Evolutionary conservation across 805 yeast genomes (phyloP).

Genomic region (Kazachstania bromeliacearum): DNA sequence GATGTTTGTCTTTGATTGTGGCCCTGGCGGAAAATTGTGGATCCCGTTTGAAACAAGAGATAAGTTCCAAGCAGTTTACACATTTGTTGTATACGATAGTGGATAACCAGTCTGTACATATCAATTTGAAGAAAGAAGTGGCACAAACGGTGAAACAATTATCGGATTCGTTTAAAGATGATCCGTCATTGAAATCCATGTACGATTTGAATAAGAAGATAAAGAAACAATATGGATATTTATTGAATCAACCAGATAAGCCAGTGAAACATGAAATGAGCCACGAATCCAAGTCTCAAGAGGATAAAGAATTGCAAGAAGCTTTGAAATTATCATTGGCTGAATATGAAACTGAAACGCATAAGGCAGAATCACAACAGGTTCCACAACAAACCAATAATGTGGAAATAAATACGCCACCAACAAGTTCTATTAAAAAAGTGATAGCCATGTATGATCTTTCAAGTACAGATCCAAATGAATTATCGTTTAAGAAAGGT

Average conservation of each 20-base stretch:
- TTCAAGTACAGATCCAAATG: slow-evolving; percentile 71
- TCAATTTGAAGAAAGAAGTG: slow-evolving; percentile 53
- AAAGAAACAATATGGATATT: slow-evolving; percentile 33
- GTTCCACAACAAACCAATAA: slow-evolving; percentile 7
- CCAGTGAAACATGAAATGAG: slow-evolving; percentile 49
- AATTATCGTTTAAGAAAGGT: slow-evolving; percentile 76
- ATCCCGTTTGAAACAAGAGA: slow-evolving; percentile 51
- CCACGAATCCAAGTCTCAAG: slow-evolving; percentile 39
- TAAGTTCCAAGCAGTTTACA: slow-evolving; percentile 50
- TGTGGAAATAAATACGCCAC: slow-evolving; percentile 1
- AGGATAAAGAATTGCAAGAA: slow-evolving; percentile 71
- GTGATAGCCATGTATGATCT: slow-evolving; percentile 85
- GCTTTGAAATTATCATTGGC: slow-evolving; percentile 66
- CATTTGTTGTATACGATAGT: slow-evolving; percentile 39
- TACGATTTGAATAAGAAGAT: slow-evolving; percentile 49
- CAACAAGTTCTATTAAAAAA: slow-evolving; percentile 36
- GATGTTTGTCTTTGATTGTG: slow-evolving; percentile 45
- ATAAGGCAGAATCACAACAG: slow-evolving; percentile 10
- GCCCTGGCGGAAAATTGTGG: slow-evolving; percentile 74
- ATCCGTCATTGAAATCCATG: slow-evolving; percentile 70
- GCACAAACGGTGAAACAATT: slow-evolving; percentile 63
- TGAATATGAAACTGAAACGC: slow-evolving; percentile 34
- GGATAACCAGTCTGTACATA: slow-evolving; percentile 49
- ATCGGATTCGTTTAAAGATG: slow-evolving; percentile 51
- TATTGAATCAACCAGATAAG: slow-evolving; percentile 37